Evolutionary conservation across 345 rosid species (phyloP), one percentile per base, ranked within the genome.

Genomic region (Ceriops decandra): DNA sequence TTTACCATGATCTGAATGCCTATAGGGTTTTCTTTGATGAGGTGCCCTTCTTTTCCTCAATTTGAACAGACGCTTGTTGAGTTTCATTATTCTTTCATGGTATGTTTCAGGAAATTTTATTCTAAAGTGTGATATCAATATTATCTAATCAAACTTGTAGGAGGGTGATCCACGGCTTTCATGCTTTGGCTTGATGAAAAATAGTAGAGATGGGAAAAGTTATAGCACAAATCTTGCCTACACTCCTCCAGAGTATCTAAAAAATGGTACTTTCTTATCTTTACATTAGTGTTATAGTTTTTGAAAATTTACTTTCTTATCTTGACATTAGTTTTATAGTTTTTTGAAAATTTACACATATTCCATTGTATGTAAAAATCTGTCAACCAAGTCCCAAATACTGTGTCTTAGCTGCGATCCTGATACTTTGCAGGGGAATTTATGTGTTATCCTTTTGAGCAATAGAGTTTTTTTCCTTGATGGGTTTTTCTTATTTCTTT

Each of bases 141-240:
- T 58, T 60, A 24, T 63, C 6, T 53, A 58, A 60, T 80, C 76
- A 66, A 76, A 60, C 22, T 76, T 74, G 69, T 80, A 95, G 99
- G 89, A 90, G 82, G 96, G 96, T 64, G 99, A 95, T 85, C 96
- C 99, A 26, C 87, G 95, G 47, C 97, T 95, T 74, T 95, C 99
- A 17, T 88, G 99, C 85, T 95, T 95, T 60, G 99, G 99, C 51
- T 84, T 95, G 80, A 95, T 92, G 96, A 95, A 92, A 82, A 88
- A 92, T 74, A 88, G 98, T 68, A 74, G 90, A 72, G 98, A 92
- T 80, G 98, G 98, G 75, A 87, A 84, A 86, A 90, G 99, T 74
- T 95, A 87, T 61, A 95, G 98, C 73, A 95, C 97, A 35, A 92
- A 92, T 79, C 83, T 95, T 65, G 97, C 98, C 35, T 95, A 95